These are phyloP conservation scores for Cyclotella baltica DNA, from an alignment of 108 stramenopile species.

Conservation along the genomic window DNA sequence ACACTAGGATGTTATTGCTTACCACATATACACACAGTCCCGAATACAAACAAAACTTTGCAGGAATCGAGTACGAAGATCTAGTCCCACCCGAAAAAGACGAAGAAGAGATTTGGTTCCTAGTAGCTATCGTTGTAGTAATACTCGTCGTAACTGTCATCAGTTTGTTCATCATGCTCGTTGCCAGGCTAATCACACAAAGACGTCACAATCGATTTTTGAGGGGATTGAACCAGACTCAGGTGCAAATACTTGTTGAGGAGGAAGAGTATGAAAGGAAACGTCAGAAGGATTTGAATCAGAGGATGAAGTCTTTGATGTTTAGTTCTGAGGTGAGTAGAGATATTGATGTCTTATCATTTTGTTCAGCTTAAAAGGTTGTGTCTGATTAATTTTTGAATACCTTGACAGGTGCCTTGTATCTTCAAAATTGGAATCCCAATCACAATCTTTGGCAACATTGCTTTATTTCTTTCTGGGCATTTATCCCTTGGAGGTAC, in stretches of 20 bases:
- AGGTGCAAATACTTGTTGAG: slow-evolving; percentile 29
- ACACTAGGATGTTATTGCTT: not conserved
- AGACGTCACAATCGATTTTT: slow-evolving; percentile 68
- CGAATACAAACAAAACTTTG: slow-evolving; percentile 55
- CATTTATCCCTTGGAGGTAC: slow-evolving; percentile 52
- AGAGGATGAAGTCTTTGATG: slow-evolving; percentile 61
- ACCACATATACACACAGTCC: no score
- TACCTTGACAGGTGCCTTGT: no score
- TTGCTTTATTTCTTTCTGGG: slow-evolving; percentile 76
- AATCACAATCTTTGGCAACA: slow-evolving; percentile 71
- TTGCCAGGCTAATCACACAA: slow-evolving; percentile 41
- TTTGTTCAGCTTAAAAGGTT: no score
- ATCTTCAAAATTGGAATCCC: slow-evolving; percentile 62
- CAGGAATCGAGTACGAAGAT: slow-evolving; percentile 48
- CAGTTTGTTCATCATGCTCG: slow-evolving; percentile 24
- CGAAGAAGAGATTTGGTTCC: slow-evolving; percentile 47
- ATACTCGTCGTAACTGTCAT: slow-evolving; percentile 33
- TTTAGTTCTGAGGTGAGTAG: slow-evolving; percentile 49
- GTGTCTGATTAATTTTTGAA: no score
- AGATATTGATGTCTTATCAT: no score
- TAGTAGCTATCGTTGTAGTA: slow-evolving; percentile 52
- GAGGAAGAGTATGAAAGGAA: slow-evolving; percentile 34
- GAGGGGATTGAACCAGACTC: slow-evolving; percentile 38
- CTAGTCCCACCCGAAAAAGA: slow-evolving; percentile 26
- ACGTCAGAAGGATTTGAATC: slow-evolving; percentile 52